Conservation (phyloP, 331 rosid species). For the Quercus tomentella region DNA sequence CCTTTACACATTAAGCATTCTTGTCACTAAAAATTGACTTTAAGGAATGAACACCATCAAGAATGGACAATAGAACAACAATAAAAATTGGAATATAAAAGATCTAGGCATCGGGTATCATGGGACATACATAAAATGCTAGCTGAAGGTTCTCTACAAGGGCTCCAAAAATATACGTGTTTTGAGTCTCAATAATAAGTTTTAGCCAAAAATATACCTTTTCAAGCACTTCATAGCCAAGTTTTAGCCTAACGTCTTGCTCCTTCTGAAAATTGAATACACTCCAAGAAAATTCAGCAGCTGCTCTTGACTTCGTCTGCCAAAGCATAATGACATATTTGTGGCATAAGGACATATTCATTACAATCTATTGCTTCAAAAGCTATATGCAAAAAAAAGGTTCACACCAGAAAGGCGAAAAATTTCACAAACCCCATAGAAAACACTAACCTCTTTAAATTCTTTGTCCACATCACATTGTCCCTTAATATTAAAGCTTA, state of each 20-base stretch:
- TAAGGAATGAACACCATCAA: neutral
- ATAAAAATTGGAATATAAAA: neutral
- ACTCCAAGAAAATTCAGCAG: constrained; percentile 77
- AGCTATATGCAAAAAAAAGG: neutral
- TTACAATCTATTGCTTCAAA: neutral
- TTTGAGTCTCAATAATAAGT: neutral
- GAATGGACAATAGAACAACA: neutral
- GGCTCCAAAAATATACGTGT: neutral
- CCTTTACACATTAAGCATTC: neutral
- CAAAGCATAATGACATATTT: constrained; percentile 7
- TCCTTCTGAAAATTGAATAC: constrained; percentile 69
- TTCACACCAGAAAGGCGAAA: neutral
- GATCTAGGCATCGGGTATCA: neutral
- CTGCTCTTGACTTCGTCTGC: constrained; percentile 66
- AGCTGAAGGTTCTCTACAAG: neutral
- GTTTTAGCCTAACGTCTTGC: constrained; percentile 78
- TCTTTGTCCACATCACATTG: constrained; percentile 56
- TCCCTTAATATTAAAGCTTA: constrained; percentile 74
- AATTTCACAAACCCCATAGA: neutral
- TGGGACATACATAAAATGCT: neutral
- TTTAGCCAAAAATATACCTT: constrained; percentile 37
- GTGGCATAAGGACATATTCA: neutral
- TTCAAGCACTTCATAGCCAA: constrained; percentile 71
- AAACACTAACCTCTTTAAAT: constrained; percentile 52
- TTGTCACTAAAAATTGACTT: neutral